Evolutionary conservation across 805 yeast species (phyloP).

Genomic region (Metschnikowia similis): DNA sequence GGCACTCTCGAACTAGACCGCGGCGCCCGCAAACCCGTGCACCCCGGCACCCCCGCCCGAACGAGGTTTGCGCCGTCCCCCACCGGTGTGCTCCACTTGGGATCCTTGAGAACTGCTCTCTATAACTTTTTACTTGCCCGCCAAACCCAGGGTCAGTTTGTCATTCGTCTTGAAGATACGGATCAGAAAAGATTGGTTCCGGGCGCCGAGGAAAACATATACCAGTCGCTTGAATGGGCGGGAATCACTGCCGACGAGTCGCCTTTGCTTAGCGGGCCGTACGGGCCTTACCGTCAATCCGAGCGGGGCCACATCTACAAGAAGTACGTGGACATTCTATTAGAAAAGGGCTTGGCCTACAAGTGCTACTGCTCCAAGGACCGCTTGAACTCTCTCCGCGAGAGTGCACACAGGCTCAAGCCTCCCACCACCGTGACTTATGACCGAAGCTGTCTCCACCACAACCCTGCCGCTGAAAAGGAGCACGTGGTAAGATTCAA

Average conservation of each 20-base stretch:
- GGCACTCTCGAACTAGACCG: background rate
- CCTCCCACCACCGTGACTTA: slow-evolving; percentile 94
- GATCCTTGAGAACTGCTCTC: slow-evolving; percentile 88
- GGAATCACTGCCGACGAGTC: slow-evolving; percentile 79
- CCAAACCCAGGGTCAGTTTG: slow-evolving; percentile 73
- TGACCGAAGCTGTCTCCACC: slow-evolving; percentile 69
- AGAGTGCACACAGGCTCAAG: slow-evolving; percentile 64
- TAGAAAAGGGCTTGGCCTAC: slow-evolving; percentile 72
- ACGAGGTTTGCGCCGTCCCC: slow-evolving; percentile 98
- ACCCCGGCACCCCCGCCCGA: slow-evolving; percentile 57
- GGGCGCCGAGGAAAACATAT: slow-evolving; percentile 81
- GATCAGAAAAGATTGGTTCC: slow-evolving; percentile 74
- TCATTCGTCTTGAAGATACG: slow-evolving; percentile 87
- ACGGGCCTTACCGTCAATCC: slow-evolving; percentile 82
- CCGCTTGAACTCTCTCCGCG: slow-evolving; percentile 61
- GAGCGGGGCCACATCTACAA: slow-evolving; percentile 66
- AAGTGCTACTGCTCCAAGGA: slow-evolving; percentile 84
- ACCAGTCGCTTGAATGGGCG: slow-evolving; percentile 74
- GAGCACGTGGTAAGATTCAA: slow-evolving; percentile 66
- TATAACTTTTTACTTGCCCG: slow-evolving; percentile 83
- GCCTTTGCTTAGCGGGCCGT: slow-evolving; percentile 53
- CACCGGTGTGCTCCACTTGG: slow-evolving; percentile 90
- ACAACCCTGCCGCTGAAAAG: slow-evolving; percentile 34
- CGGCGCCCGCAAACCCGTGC: slow-evolving; percentile 16
- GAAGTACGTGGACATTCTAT: slow-evolving; percentile 51